These are phyloP conservation scores for Colletotrichum sp. DNA, from an alignment of 2,329 filamentous ascomycete species.

Conservation along the genomic window DNA sequence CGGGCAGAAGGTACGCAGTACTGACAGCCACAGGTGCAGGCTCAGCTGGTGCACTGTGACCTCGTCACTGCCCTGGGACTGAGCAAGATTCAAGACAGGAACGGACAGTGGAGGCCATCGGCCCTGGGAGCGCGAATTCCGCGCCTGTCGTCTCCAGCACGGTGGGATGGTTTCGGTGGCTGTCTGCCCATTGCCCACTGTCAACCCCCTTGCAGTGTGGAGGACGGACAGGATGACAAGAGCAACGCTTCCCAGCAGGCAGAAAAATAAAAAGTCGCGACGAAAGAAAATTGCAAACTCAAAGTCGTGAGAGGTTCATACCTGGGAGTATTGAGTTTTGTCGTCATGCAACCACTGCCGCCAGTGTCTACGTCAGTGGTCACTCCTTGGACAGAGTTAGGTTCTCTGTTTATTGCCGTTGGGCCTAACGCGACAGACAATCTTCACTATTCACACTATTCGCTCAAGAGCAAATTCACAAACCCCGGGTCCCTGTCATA, in stretches of 20 bases:
- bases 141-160: neutral
- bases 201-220: conserved; percentile 2
- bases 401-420: neutral
- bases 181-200: conserved; percentile 12
- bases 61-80: neutral
- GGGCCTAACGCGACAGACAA: neutral
- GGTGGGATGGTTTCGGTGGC: conserved; percentile 4
- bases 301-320: neutral
- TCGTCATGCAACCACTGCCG: neutral
- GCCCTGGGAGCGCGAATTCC: neutral
- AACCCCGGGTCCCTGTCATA: conserved; percentile 2
- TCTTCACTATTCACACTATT: neutral
- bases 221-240: neutral
- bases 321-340: neutral
- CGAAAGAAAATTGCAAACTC: neutral
- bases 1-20: neutral
- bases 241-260: neutral
- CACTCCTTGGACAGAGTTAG: neutral
- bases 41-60: neutral
- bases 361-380: neutral
- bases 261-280: neutral
- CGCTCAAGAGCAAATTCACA: neutral
- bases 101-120: neutral
- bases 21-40: neutral
- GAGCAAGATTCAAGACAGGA: neutral